phyloP scores from a whole-genome alignment of 139 green algal genomes.

The Limnomonas spitsbergensis region DNA sequence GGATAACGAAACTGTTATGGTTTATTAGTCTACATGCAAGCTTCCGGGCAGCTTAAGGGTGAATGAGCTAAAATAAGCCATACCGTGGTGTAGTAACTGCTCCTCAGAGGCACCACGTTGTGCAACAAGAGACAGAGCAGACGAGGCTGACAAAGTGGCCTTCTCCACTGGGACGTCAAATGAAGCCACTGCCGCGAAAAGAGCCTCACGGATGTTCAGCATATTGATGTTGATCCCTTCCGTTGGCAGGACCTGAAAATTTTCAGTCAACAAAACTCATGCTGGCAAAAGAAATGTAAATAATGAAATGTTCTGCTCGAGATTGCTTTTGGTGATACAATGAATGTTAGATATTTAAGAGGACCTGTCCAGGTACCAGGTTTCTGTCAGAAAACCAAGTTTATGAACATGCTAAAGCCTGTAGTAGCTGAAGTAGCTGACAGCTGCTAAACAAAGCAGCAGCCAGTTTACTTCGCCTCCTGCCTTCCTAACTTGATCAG shows the following conservation, averaged over 20 bases:
- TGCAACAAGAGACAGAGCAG: background rate
- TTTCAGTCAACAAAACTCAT: background rate
- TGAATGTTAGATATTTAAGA: too few relatives aligned
- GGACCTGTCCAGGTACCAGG: too few relatives aligned
- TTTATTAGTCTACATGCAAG: background rate
- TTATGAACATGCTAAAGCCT: too few relatives aligned
- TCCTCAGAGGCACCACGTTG: background rate
- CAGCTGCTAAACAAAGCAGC: too few relatives aligned
- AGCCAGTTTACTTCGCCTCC: too few relatives aligned
- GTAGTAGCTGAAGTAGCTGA: too few relatives aligned
- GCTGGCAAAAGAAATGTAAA: too few relatives aligned
- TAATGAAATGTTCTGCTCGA: too few relatives aligned
- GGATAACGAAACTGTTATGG: slow-evolving; percentile 1
- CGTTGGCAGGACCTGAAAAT: slow-evolving; percentile 26
- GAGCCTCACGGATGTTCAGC: slow-evolving; percentile 22
- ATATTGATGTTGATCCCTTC: slow-evolving; percentile 32
- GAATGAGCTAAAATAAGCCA: background rate
- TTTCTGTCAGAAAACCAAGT: too few relatives aligned
- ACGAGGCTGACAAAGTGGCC: background rate
- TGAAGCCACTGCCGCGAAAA: slow-evolving; percentile 21
- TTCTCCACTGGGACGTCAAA: background rate
- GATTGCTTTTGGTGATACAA: too few relatives aligned
- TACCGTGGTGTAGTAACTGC: background rate
- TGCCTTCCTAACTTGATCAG: too few relatives aligned
- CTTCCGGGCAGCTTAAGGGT: background rate